Base-by-base conservation (phyloP, 257 asterid genomes). In the Fraxinus anomala region DNA sequence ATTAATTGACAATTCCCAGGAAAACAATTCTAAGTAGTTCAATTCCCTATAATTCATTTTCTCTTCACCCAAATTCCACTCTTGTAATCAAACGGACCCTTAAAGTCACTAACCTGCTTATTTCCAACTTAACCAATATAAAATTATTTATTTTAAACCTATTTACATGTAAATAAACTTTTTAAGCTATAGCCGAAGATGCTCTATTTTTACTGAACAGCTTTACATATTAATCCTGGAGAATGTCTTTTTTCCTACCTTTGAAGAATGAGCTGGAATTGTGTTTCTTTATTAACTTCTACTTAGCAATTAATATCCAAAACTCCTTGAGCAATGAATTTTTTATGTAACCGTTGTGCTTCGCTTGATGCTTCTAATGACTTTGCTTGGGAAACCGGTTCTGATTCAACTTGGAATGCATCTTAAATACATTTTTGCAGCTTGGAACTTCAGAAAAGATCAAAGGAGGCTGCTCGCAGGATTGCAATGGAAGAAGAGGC, bases 401-500 rank as follows among this genome's bases (percentile, higher is more conserved):
- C 49, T 6, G 49, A 59, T 76, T 1, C 16, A 19, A 24, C 47
- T 8, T 59, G 13, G 54, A 26, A 73, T 67, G 73, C 44, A 63
- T 37, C 19, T 39, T 76, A 17, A 70, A 77, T 73, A 59, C 34
- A 16, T 28, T 70, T 70, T 66, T 82, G 78, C 94, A 96, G 99
- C 87, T 80, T 74, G 79, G 92, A 83, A 77, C 80, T 93, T 72
- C 88, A 88, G 80, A 93, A 89, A 81, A 88, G 84, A 84, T 80
- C 92, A 1, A 90, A 88, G 89, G 96, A 93, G 65, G 83, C 76
- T 24, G 82, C 82, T 40, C 88, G 81, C 70, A 85, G 79, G 85
- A 80, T 30, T 67, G 92, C 82, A 76, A 77, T 80, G 82, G 98
- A 96, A 70, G 98, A 96, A 76, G 91, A 88, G 12, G 92, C 97